A percentile compares a stretch with the other conserved stretches of the same genome.
Conservation (phyloP, 352 stramenopile species). For the Aphanomyces astaci region DNA sequence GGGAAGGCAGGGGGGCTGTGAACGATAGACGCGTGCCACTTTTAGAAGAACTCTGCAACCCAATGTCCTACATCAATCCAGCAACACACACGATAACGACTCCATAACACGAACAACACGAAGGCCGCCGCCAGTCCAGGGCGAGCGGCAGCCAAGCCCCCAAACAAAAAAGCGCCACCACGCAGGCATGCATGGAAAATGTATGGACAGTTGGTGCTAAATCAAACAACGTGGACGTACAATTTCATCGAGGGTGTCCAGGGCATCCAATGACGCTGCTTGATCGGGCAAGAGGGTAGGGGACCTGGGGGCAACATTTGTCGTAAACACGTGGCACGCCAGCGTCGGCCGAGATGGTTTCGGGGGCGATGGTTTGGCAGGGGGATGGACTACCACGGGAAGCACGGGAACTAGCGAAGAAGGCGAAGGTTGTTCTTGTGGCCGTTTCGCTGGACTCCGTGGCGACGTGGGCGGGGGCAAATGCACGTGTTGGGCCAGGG, state of each 20-base stretch:
- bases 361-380: not conserved
- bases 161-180: too few species aligned
- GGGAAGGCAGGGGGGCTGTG: not conserved
- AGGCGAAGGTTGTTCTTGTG: too few species aligned
- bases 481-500: constrained; percentile 59
- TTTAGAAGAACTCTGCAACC: not conserved
- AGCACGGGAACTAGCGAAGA: not conserved
- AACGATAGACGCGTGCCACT: not conserved
- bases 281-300: not conserved
- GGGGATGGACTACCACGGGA: too few species aligned
- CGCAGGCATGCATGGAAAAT: too few species aligned
- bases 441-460: constrained; percentile 32
- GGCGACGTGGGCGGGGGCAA: constrained; percentile 40
- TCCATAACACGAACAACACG: too few species aligned
- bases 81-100: too few species aligned
- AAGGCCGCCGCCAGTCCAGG: too few species aligned
- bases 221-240: too few species aligned
- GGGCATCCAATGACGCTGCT: not conserved
- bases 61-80: not conserved
- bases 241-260: not conserved
- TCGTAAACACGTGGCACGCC: not conserved
- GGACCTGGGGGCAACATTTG: not conserved
- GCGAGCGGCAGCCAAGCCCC: too few species aligned
- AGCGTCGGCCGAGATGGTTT: not conserved
- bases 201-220: too few species aligned